A percentile compares a stretch with the other conserved stretches of the same genome.
Evolutionary conservation across 805 yeast genomes (phyloP).

Genomic region (Candida vaughaniae): DNA sequence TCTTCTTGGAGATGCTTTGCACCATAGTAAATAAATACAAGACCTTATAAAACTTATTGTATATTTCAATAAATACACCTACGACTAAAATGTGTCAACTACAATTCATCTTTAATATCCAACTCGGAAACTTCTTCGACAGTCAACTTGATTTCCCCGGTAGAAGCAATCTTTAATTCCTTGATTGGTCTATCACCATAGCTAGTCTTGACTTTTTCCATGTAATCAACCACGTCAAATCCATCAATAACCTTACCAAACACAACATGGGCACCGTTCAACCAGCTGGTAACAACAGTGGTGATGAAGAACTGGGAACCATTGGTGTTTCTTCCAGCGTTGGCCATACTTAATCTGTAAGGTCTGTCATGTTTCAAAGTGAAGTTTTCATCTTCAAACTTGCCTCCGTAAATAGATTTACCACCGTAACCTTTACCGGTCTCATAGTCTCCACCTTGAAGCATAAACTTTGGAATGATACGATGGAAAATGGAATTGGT

Average conservation of each 20-base stretch:
- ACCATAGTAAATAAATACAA: not conserved
- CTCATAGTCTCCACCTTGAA: slow-evolving; percentile 51
- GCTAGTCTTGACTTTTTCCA: slow-evolving; percentile 69
- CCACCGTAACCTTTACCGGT: slow-evolving; percentile 48
- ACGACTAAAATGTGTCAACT: no score
- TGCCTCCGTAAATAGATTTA: slow-evolving; percentile 60
- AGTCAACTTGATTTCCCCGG: slow-evolving; percentile 62
- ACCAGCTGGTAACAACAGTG: slow-evolving; percentile 87
- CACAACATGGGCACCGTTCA: slow-evolving; percentile 92
- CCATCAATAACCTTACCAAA: slow-evolving; percentile 94
- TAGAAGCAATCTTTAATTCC: slow-evolving; percentile 60
- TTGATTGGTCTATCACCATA: slow-evolving; percentile 68
- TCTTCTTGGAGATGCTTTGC: slow-evolving; percentile 8
- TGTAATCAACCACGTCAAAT: slow-evolving; percentile 70
- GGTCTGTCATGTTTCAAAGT: slow-evolving; percentile 70
- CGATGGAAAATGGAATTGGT: slow-evolving; percentile 46
- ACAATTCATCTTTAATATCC: slow-evolving; percentile 14
- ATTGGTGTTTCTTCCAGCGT: slow-evolving; percentile 97
- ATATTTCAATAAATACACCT: no score
- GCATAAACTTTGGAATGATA: slow-evolving; percentile 48
- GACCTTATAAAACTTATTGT: not conserved
- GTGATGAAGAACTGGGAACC: slow-evolving; percentile 98
- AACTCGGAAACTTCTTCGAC: slow-evolving; percentile 20
- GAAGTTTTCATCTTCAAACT: slow-evolving; percentile 79
- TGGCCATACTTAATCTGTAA: slow-evolving; percentile 91